Evolutionary conservation across 2,329 filamentous ascomycete species (phyloP), one percentile per base, ranked within the genome.

Genomic region (Thermoascus crustaceus): DNA sequence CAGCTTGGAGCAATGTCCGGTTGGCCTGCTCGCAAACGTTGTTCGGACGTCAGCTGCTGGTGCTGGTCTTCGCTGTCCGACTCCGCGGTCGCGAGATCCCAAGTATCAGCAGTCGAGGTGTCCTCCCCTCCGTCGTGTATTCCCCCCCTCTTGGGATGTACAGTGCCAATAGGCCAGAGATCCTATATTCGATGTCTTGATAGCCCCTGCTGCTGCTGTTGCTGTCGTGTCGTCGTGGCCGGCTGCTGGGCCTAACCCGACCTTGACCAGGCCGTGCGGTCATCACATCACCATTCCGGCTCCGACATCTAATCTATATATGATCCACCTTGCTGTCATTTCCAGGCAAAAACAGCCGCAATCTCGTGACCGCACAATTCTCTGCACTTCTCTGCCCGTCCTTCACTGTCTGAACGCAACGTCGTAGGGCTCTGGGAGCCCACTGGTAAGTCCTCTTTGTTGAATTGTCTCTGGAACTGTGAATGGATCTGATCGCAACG

Each of bases 231-330:
- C n/a, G n/a, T n/a, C n/a, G n/a, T n/a, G n/a, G n/a, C n/a, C n/a
- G n/a, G n/a, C n/a, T n/a, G n/a, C n/a, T n/a, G n/a, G n/a, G n/a
- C n/a, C n/a, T n/a, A n/a, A n/a, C n/a, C n/a, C n/a, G n/a, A n/a
- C n/a, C n/a, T n/a, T 29, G 26, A 29, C n/a, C 26, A 29, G 26
- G 26, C 18, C 26, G 26, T 29, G 26, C 26, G 26, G 26, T 29
- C 26, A 29, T 29, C 26, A 18, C 26, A 16, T 17, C 26, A 29
- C 26, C 26, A 29, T 16, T 29, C 26, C 26, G 26, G 26, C 16
- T 17, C n/a, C n/a, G n/a, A n/a, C 26, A 29, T 9, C 26, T 16
- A 17, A 17, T 13, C 18, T 29, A 29, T 29, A 29, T 29, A 17
- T 29, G 26, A 29, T 17, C 18, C 11, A 16, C 26, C 9, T 17